Evolutionary conservation across 2,329 filamentous ascomycete genomes (phyloP).

Genomic region (Cladorrhinum sp.): DNA sequence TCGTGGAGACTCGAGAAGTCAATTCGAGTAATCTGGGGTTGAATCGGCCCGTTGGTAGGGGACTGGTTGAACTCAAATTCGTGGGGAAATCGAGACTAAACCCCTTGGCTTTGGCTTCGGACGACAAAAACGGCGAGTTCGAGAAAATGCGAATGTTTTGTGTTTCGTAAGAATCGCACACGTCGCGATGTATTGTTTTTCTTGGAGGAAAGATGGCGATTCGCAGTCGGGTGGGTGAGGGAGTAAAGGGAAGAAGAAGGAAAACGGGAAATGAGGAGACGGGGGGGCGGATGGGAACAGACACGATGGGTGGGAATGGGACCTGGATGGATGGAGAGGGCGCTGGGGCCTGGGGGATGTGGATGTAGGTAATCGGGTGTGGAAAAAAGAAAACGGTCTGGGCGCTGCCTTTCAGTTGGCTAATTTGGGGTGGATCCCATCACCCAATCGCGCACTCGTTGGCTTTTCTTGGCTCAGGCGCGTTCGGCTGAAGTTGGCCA

Average conservation of each 20-base stretch:
- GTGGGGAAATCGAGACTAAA: slow-evolving; percentile 7
- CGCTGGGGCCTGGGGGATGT: not conserved
- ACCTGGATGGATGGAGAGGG: not conserved
- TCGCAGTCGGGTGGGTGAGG: not conserved
- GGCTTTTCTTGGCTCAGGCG: not conserved
- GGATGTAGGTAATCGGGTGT: not conserved
- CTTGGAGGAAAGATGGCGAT: not conserved
- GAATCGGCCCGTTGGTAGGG: slow-evolving; percentile 28
- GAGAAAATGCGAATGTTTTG: not conserved
- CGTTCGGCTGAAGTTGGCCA: not conserved
- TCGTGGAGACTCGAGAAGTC: slow-evolving; percentile 30
- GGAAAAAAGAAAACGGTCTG: slow-evolving; percentile 12
- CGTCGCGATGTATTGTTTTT: not conserved
- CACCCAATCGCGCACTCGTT: not conserved
- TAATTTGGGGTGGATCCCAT: slow-evolving; percentile 14
- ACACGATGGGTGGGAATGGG: not conserved
- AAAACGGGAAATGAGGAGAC: slow-evolving; percentile 7
- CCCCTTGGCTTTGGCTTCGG: not conserved
- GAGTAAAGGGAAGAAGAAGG: slow-evolving; percentile 8
- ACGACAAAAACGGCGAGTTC: not conserved
- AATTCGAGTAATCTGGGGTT: slow-evolving; percentile 26
- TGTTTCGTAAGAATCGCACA: not conserved
- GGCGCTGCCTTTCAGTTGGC: slow-evolving; percentile 2
- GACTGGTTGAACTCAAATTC: slow-evolving; percentile 18
- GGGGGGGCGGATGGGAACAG: slow-evolving; percentile 1